Evolutionary conservation across 2,329 filamentous ascomycete species (phyloP).

Genomic region (Cladorrhinum sp.): DNA sequence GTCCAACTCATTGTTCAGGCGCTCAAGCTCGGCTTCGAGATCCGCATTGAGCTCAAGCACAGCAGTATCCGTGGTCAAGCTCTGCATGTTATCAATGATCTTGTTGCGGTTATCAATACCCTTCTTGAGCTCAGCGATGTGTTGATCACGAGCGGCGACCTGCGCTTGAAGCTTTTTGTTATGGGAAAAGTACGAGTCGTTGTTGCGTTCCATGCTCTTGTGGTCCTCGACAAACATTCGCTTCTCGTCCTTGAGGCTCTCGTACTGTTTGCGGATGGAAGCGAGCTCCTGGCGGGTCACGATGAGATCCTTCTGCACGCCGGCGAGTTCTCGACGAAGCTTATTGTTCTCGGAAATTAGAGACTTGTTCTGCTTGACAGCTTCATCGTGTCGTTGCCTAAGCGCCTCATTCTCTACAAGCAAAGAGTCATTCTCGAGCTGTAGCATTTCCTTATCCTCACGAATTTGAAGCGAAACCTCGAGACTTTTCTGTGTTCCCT

Average conservation of each 20-base stretch:
- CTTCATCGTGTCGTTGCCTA: constrained; percentile 35
- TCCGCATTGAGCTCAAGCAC: constrained; percentile 28
- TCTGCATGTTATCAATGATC: constrained; percentile 29
- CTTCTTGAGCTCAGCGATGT: constrained; percentile 30
- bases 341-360: constrained; percentile 32
- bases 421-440: constrained; percentile 42
- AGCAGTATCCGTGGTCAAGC: constrained; percentile 27
- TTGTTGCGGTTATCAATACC: constrained; percentile 29
- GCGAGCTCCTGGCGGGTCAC: constrained; percentile 49
- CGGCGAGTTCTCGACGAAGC: constrained; percentile 38
- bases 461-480: constrained; percentile 38
- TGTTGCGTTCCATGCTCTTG: constrained; percentile 51
- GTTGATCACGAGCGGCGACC: constrained; percentile 27
- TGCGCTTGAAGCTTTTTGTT: constrained; percentile 44
- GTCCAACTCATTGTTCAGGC: constrained; percentile 24
- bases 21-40: constrained; percentile 27
- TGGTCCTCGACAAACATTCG: constrained; percentile 49
- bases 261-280: constrained; percentile 36
- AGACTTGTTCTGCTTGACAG: constrained; percentile 23
- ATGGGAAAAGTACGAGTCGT: constrained; percentile 54
- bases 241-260: constrained; percentile 43
- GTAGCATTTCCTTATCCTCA: constrained; percentile 32
- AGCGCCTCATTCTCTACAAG: constrained; percentile 41
- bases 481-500: constrained; percentile 40
- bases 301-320: constrained; percentile 42